phyloP scores from a whole-genome alignment of 1,284 basidiomycete species.

The Moesziomyces parantarcticus region DNA sequence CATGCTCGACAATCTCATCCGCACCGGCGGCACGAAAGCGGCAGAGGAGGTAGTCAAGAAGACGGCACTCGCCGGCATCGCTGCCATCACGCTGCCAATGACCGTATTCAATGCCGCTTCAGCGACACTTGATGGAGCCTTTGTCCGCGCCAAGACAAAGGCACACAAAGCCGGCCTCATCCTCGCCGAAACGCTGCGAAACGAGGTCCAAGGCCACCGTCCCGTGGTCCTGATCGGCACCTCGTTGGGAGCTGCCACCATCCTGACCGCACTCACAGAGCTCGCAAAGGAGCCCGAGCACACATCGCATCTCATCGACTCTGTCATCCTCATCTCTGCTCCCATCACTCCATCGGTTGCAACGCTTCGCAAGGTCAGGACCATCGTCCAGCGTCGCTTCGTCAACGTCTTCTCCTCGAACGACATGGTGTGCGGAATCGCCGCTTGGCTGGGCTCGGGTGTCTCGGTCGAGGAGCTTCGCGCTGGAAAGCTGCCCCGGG shows the following conservation, averaged over 20 bases:
- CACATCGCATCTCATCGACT: conserved; percentile 70
- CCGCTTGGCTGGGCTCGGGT: conserved; percentile 69
- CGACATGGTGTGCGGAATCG: conserved; percentile 71
- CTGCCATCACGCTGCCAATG: conserved; percentile 72
- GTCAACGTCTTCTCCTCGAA: conserved; percentile 71
- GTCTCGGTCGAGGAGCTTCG: conserved; percentile 69
- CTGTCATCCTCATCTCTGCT: conserved; percentile 69
- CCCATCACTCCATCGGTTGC: conserved; percentile 70
- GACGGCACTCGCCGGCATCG: conserved; percentile 72
- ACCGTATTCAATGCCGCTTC: conserved; percentile 67
- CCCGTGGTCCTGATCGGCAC: conserved; percentile 72
- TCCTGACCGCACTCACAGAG: conserved; percentile 71
- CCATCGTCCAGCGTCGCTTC: conserved; percentile 70
- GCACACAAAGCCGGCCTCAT: conserved; percentile 70
- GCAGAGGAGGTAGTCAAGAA: conserved; percentile 71
- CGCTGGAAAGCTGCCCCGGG: conserved; percentile 62
- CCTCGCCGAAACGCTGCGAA: conserved; percentile 72
- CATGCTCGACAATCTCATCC: conserved; percentile 50
- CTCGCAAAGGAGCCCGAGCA: conserved; percentile 65
- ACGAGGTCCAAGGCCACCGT: conserved; percentile 72
- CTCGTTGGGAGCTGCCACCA: conserved; percentile 72
- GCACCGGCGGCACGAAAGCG: conserved; percentile 50
- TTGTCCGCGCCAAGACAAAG: conserved; percentile 66
- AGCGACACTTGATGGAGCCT: conserved; percentile 67
- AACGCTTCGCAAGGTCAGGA: conserved; percentile 70